Percentiles rank a stretch among this genome's conserved stretches.
phyloP scores from a whole-genome alignment of 805 yeast species.

The Schwanniomyces sp. region DNA sequence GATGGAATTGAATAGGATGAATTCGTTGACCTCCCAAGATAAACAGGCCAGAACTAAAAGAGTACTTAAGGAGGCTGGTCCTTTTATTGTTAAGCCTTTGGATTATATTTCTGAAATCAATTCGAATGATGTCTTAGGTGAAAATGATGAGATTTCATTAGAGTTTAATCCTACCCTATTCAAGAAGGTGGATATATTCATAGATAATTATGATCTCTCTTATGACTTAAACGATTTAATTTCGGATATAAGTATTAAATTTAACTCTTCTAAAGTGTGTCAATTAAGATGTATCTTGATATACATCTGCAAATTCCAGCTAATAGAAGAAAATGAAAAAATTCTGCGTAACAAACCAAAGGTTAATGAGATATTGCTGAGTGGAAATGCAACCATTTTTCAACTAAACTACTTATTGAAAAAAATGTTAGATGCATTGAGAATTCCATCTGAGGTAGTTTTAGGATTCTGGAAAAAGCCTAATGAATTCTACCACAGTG shows the following conservation, averaged over 20 bases:
- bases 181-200: conserved; percentile 32
- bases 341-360: conserved; percentile 41
- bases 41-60: conserved; percentile 68
- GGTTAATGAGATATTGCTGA: conserved; percentile 41
- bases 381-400: conserved; percentile 59
- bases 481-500: conserved; percentile 52
- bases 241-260: conserved; percentile 41
- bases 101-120: conserved; percentile 43
- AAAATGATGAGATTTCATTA: conserved; percentile 11
- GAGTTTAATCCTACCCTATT: conserved; percentile 14
- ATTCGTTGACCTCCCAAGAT: conserved; percentile 66
- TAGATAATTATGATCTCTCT: conserved; percentile 23
- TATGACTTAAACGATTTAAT: conserved; percentile 42
- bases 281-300: conserved; percentile 60
- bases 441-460: conserved; percentile 73
- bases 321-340: conserved; percentile 36
- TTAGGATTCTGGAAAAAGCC: conserved; percentile 85
- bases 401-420: conserved; percentile 79
- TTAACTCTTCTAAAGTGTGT: conserved; percentile 42
- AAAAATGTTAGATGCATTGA: conserved; percentile 66
- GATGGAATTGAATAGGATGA: conserved; percentile 70
- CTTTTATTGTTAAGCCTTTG: conserved; percentile 41
- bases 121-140: conserved; percentile 32
- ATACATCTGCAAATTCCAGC: conserved; percentile 67
- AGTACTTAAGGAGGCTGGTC: conserved; percentile 39